Percentiles rank a stretch among this genome's conserved stretches.
Evolutionary conservation across 768 basidiomycete genomes (phyloP).

Genomic region (Lactarius akahatsu): DNA sequence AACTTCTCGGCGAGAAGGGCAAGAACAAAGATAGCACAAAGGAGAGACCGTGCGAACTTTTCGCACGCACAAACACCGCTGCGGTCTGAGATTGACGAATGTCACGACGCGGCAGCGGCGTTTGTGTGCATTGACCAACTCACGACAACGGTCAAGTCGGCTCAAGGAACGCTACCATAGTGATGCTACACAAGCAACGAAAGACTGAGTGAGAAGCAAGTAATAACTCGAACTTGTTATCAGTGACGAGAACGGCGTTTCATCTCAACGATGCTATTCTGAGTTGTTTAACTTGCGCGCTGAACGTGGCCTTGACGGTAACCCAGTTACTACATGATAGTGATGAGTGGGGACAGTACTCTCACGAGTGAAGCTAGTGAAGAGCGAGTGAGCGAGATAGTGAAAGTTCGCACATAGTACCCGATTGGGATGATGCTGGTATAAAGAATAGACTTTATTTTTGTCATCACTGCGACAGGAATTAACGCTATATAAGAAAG

Average conservation of each 20-base stretch:
- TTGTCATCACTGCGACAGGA: constrained; percentile 10
- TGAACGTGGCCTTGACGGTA: no score
- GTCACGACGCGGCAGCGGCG: background rate
- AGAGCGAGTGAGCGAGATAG: background rate
- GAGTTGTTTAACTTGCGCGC: no score
- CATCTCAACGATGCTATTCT: no score
- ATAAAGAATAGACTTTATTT: constrained; percentile 17
- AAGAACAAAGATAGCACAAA: no score
- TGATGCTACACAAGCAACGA: background rate
- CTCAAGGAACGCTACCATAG: background rate
- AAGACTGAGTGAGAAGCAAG: background rate
- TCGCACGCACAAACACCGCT: no score
- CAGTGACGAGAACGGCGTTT: no score
- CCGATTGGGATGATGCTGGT: background rate
- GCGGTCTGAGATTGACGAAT: background rate
- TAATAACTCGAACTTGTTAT: no score
- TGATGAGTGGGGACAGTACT: constrained; percentile 37
- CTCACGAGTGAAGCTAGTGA: background rate
- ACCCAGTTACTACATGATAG: no score
- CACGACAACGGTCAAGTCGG: background rate
- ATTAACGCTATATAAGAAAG: constrained; percentile 15
- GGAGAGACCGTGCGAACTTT: no score
- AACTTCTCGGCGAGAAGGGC: no score
- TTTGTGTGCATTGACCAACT: background rate
- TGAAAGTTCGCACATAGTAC: no score